Base-by-base conservation (phyloP, 345 rosid species). In the Acer campestre region DNA sequence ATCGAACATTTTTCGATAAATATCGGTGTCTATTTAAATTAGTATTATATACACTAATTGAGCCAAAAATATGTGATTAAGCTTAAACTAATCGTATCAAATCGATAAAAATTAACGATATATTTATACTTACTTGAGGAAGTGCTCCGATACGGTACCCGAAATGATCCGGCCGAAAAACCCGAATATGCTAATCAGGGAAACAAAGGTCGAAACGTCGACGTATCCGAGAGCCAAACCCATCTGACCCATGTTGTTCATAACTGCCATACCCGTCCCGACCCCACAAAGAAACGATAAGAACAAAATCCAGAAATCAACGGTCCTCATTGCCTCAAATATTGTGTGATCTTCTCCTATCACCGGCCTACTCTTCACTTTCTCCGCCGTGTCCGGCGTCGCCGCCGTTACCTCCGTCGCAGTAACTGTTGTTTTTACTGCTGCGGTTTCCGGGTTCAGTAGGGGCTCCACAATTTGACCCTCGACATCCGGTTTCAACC, bases 181-280 rank as follows among this genome's bases (percentile, higher is more conserved):
- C 0, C 99, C 99, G 94, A 93, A 94, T 58, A 96, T 92, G 51
- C 99, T 96, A 0, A 88, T 90, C 73, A 96, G 74, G 1, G 99
- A 94, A 20, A 96, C 90, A 71, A 96, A 96, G 0, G 94, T 88
- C 0, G 99, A 94, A 22, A 94, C 98, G 48, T 96, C 92, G 23
- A 81, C 81, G 85, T 96, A 91, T 27, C 99, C 99, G 74, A 94
- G 94, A 0, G 99, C 92, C 77, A 85, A 75, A 0, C 99, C 99
- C 4, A 96, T 96, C 81, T 96, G 99, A 9, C 95, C 98, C 97
- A 91, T 89, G 53, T 96, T 96, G 80, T 96, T 94, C 92, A 89
- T 89, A 59, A 93, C 95, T 0, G 98, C 91, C 78, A 95, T 70
- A 3, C 98, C 98, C 1, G 98, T 92, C 1, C 98, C 99, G 0